Conservation (phyloP, 1,284 basidiomycete species). For the Takashimella koratensis region DNA sequence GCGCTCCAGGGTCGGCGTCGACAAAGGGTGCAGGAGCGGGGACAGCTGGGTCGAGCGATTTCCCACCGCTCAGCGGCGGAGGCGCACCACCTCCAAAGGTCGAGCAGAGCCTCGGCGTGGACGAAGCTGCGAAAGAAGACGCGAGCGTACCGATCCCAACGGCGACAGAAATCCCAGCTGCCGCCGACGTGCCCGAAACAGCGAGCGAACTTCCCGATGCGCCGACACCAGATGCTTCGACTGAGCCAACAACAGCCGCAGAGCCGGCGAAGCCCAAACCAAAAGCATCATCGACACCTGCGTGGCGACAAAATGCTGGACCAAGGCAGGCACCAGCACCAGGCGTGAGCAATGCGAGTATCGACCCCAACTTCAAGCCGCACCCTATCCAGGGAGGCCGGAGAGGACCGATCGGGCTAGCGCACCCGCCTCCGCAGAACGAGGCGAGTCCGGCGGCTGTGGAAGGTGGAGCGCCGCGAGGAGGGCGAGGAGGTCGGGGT, state of each 20-base stretch:
- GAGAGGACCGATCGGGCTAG: conserved; percentile 33
- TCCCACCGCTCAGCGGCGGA: conserved; percentile 12
- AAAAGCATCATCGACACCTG: background rate
- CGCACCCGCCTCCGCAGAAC: conserved; percentile 28
- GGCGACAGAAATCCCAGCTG: background rate
- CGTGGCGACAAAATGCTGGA: background rate
- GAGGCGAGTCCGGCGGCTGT: conserved; percentile 6
- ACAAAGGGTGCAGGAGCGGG: background rate
- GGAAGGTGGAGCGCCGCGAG: background rate
- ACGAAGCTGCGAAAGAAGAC: background rate
- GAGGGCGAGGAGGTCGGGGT: background rate
- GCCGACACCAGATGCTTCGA: background rate
- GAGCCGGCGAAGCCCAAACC: background rate
- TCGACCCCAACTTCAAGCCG: conserved; percentile 9
- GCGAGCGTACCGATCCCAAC: background rate
- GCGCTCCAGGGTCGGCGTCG: background rate
- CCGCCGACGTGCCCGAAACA: background rate
- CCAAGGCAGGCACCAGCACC: too few relatives aligned
- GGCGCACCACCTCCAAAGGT: background rate
- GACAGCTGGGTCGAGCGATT: conserved; percentile 7
- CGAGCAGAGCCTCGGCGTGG: conserved; percentile 4
- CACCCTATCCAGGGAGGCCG: conserved; percentile 40
- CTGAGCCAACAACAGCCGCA: background rate
- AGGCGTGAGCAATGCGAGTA: background rate
- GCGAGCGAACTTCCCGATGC: background rate